phyloP scores from a whole-genome alignment of 1,284 basidiomycete genomes.

The Marasmius tenuissimus region DNA sequence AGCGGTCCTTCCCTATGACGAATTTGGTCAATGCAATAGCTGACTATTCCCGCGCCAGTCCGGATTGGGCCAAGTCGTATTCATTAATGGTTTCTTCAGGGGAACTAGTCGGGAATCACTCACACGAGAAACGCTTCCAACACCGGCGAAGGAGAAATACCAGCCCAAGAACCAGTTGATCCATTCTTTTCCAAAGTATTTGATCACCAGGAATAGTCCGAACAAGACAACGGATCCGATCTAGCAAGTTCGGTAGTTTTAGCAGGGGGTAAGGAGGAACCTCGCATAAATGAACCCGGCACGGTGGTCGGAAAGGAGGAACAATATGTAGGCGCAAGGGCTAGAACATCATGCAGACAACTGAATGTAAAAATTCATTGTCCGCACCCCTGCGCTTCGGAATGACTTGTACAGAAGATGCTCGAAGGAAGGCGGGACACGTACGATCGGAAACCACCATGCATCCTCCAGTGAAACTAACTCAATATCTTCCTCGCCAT shows the following conservation, averaged over 20 bases:
- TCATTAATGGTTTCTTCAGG: neutral
- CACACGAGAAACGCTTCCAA: conserved; percentile 73
- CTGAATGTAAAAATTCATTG: no score
- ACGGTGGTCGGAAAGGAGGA: conserved; percentile 1
- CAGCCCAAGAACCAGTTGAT: conserved; percentile 78
- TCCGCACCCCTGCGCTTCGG: no score
- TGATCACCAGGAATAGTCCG: conserved; percentile 69
- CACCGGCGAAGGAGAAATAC: conserved; percentile 71
- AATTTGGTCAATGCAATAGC: conserved; percentile 37
- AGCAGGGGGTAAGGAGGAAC: neutral
- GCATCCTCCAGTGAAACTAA: conserved; percentile 65
- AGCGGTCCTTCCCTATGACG: conserved; percentile 29
- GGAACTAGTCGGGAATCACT: conserved; percentile 18
- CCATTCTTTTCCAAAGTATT: conserved; percentile 81
- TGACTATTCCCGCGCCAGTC: conserved; percentile 32
- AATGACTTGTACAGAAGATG: neutral
- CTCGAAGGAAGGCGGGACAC: conserved; percentile 14
- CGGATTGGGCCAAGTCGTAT: no score
- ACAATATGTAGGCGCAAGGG: no score
- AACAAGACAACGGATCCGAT: conserved; percentile 66
- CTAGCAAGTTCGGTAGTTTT: conserved; percentile 33
- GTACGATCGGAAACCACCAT: conserved; percentile 75
- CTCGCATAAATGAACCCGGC: neutral
- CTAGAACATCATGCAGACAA: no score
- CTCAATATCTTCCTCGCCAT: conserved; percentile 48